phyloP scores from a whole-genome alignment of 441 rosid genomes.

The Biscutella laevigata region DNA sequence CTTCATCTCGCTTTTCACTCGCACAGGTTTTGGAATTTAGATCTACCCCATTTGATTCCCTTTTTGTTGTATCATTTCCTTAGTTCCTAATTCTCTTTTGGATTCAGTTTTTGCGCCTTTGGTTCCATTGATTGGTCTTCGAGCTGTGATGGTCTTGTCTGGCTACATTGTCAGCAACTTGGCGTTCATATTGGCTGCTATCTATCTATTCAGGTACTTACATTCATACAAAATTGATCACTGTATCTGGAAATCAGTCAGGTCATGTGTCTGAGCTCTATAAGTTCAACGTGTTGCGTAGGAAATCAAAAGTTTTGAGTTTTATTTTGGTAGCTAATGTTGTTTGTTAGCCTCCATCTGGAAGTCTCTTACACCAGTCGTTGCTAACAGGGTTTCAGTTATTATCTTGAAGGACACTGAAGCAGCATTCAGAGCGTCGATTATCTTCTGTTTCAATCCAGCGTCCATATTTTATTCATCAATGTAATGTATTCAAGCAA shows the following conservation, averaged over 20 bases:
- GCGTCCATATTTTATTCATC: conserved; percentile 91
- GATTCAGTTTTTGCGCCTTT: conserved; percentile 64
- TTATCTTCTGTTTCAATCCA: conserved; percentile 81
- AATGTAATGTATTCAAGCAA: conserved; percentile 39
- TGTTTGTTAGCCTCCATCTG: background rate
- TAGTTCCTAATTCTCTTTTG: background rate
- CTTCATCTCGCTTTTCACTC: conserved; percentile 44
- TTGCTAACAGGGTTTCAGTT: conserved; percentile 58
- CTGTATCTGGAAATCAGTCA: too few species aligned
- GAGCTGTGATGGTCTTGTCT: conserved; percentile 70
- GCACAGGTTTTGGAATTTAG: conserved; percentile 37
- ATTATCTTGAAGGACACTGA: conserved; percentile 58
- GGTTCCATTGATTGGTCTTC: conserved; percentile 52
- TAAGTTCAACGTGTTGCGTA: background rate
- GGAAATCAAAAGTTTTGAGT: background rate
- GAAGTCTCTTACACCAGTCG: conserved; percentile 16
- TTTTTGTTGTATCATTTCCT: background rate
- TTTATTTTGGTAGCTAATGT: background rate
- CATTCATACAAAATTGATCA: background rate
- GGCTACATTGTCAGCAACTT: conserved; percentile 61
- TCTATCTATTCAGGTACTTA: conserved; percentile 62
- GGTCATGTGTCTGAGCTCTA: background rate
- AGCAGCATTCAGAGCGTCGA: conserved; percentile 57
- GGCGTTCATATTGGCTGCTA: conserved; percentile 60
- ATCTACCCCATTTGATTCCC: background rate